Evolutionary conservation across 2,329 filamentous ascomycete genomes (phyloP).

Genomic region (Ceratocystis lukuohia): DNA sequence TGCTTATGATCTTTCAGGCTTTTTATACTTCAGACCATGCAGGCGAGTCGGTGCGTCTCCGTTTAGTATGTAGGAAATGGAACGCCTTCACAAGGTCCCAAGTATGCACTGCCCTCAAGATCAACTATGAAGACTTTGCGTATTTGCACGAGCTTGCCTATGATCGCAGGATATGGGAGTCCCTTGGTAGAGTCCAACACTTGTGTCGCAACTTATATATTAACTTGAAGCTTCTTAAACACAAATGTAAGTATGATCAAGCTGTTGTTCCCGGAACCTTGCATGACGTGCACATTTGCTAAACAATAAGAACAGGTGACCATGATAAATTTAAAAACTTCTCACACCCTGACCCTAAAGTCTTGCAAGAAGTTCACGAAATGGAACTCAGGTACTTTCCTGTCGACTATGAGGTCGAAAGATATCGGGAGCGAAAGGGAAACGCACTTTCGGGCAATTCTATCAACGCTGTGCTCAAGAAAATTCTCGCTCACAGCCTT

Average conservation of each 20-base stretch:
- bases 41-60: constrained; percentile 24
- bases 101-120: constrained; percentile 34
- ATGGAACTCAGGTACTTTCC: neutral
- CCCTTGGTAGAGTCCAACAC: constrained; percentile 29
- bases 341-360: no score
- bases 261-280: neutral
- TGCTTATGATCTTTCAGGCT: constrained; percentile 5
- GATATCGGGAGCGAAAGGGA: neutral
- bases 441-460: neutral
- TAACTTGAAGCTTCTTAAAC: constrained; percentile 40
- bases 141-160: neutral
- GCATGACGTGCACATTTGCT: neutral
- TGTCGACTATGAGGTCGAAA: neutral
- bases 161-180: neutral
- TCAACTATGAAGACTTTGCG: constrained; percentile 29
- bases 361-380: no score
- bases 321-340: no score
- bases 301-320: neutral
- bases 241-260: constrained; percentile 31
- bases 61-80: constrained; percentile 38
- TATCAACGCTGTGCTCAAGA: neutral
- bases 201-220: constrained; percentile 38
- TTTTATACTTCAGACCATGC: neutral
- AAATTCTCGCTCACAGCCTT: neutral
- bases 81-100: constrained; percentile 34